phyloP scores from a whole-genome alignment of 495 filamentous ascomycete genomes.

The Friedmanniomyces simplex region DNA sequence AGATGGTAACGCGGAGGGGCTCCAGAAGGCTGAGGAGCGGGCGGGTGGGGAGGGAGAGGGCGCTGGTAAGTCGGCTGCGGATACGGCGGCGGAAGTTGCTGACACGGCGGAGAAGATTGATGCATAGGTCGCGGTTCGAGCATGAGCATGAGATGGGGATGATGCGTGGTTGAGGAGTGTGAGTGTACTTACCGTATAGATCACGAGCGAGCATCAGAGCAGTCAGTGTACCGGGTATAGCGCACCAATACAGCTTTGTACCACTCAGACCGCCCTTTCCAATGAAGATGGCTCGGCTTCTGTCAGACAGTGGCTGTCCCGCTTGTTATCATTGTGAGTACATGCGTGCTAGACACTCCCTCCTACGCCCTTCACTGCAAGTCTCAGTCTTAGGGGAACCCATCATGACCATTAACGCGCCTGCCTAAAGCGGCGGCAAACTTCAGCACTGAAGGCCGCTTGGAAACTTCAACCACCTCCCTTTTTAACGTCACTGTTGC shows the following conservation, averaged over 20 bases:
- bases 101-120: conserved; percentile 30
- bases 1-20: conserved; percentile 15
- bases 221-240: not conserved
- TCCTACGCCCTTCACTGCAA: too few relatives aligned
- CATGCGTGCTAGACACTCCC: too few relatives aligned
- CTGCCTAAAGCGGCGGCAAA: not conserved
- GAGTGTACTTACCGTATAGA: not conserved
- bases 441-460: not conserved
- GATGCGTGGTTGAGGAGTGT: not conserved
- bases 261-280: not conserved
- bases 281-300: too few relatives aligned
- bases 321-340: too few relatives aligned
- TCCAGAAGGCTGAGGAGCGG: conserved; percentile 24
- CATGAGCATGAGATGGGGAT: not conserved
- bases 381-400: too few relatives aligned
- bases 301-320: too few relatives aligned
- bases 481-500: too few relatives aligned
- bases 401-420: not conserved
- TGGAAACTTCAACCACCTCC: not conserved
- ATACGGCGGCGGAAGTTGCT: conserved; percentile 29
- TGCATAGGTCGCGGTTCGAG: not conserved
- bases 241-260: not conserved
- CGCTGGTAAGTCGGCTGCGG: conserved; percentile 21
- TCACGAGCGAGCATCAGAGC: not conserved
- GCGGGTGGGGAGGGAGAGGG: conserved; percentile 20